Evolutionary conservation across 202 grass and related monocot genomes (phyloP), one percentile per base, ranked within the genome.

Genomic region (Panicum virgatum): DNA sequence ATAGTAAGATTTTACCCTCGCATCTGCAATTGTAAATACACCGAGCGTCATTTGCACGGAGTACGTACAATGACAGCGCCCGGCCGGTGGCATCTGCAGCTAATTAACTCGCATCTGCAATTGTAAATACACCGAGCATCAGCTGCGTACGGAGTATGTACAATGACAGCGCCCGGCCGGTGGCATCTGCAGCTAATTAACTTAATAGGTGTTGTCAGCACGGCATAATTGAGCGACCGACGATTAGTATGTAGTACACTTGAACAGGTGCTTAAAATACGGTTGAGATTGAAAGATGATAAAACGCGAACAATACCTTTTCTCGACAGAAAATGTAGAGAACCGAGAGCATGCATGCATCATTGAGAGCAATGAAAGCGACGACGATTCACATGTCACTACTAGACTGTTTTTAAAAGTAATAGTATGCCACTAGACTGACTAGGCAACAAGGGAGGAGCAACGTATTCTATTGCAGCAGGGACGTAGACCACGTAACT

Each of bases 401-500:
- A n/a, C n/a, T n/a, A n/a, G n/a, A n/a, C n/a, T n/a, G n/a, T n/a
- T n/a, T n/a, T n/a, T n/a, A n/a, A n/a, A n/a, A n/a, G n/a, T n/a
- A n/a, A n/a, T n/a, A n/a, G n/a, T n/a, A 53, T 20, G 56, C 57
- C 79, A 56, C 23, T 63, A 38, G 16, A 60, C 60, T 15, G 5
- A 6, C 86, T n/a, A 37, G 57, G 16, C 42, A 48, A 78, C 64
- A 57, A 73, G 6, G 38, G 45, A 12, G 44, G 26, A 46, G 26
- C 68, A 80, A 59, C 37, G 3, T 82, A 78, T 78, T 85, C 39
- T 62, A 73, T 67, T 22, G 13, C 22, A 5, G 36, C 15, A 0
- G 43, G 75, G 73, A 90, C 75, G 79, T 83, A 66, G 83, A 86
- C 83, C 83, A 90, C 73, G 51, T 80, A 80, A 69, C 78, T 15